These are phyloP conservation scores for Verticillium zaregamsianum DNA, from an alignment of 2,329 filamentous ascomycete genomes.

Conservation along the genomic window DNA sequence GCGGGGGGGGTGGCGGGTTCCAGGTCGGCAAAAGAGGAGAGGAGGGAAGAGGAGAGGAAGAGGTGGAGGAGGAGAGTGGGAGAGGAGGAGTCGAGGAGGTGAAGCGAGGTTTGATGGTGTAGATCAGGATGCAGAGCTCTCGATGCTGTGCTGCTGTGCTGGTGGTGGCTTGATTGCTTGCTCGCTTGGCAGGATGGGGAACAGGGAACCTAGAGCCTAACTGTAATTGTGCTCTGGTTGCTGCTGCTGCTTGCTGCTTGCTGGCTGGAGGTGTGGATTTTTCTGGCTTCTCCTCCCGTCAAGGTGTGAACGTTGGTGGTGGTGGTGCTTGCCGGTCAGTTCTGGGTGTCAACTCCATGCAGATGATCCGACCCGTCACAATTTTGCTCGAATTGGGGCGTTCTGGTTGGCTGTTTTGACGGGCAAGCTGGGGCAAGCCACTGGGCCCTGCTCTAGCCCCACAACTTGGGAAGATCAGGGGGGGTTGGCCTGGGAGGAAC, in stretches of 20 bases:
- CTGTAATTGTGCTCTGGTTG: background rate
- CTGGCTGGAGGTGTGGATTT: background rate
- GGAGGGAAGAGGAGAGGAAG: background rate
- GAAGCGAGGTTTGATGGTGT: constrained; percentile 12
- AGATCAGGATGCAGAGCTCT: constrained; percentile 1
- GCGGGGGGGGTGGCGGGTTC: background rate
- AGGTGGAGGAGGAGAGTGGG: background rate
- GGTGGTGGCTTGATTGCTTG: background rate
- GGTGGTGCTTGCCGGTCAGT: background rate
- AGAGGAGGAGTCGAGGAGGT: constrained; percentile 8
- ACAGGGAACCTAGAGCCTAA: background rate
- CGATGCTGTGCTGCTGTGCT: background rate
- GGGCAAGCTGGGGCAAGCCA: background rate
- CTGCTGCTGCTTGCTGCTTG: too few species aligned
- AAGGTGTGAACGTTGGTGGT: background rate
- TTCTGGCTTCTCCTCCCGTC: background rate
- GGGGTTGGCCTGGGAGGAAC: background rate
- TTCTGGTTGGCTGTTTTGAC: background rate
- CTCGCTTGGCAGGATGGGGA: background rate
- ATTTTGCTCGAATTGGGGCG: background rate
- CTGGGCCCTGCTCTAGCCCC: background rate
- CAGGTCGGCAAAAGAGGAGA: background rate
- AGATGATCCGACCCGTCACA: background rate
- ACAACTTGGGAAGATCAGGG: background rate
- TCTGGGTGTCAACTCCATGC: background rate